A percentile compares a stretch with the other conserved stretches of the same genome.
These are phyloP conservation scores for Hebeloma cylindrosporum DNA, from an alignment of 768 basidiomycete genomes.

Conservation along the genomic window DNA sequence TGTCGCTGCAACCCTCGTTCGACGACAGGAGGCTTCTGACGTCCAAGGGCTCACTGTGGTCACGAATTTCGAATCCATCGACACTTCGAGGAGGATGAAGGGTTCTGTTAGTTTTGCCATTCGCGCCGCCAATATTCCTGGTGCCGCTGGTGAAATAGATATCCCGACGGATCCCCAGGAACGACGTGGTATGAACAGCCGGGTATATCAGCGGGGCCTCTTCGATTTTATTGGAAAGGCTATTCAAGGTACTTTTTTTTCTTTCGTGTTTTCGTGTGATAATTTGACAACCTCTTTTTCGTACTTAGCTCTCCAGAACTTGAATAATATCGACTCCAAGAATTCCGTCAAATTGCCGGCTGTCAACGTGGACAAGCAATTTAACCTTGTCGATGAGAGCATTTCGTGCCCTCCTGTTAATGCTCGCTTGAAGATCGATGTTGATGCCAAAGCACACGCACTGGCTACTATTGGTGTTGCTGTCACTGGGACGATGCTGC, in stretches of 20 bases:
- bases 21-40: slow-evolving; percentile 33
- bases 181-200: slow-evolving; percentile 14
- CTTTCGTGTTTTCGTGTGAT: neutral
- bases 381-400: slow-evolving; percentile 30
- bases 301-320: slow-evolving; percentile 17
- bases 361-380: slow-evolving; percentile 31
- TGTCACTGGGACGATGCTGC: slow-evolving; percentile 44
- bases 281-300: slow-evolving; percentile 17
- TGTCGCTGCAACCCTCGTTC: slow-evolving; percentile 28
- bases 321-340: slow-evolving; percentile 33
- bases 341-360: slow-evolving; percentile 31
- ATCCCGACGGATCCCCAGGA: slow-evolving; percentile 18
- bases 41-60: slow-evolving; percentile 43
- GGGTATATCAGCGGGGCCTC: slow-evolving; percentile 24
- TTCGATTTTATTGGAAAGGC: slow-evolving; percentile 29
- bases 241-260: slow-evolving; percentile 22
- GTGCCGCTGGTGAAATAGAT: slow-evolving; percentile 28
- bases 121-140: slow-evolving; percentile 31
- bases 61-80: slow-evolving; percentile 33
- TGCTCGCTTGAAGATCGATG: slow-evolving; percentile 28
- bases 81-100: slow-evolving; percentile 6
- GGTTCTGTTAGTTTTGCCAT: slow-evolving; percentile 32
- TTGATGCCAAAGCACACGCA: slow-evolving; percentile 34
- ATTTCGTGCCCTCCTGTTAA: slow-evolving; percentile 27
- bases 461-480: slow-evolving; percentile 39